Evolutionary conservation across 2,329 filamentous ascomycete genomes (phyloP).

Genomic region (Beauveria sp.): DNA sequence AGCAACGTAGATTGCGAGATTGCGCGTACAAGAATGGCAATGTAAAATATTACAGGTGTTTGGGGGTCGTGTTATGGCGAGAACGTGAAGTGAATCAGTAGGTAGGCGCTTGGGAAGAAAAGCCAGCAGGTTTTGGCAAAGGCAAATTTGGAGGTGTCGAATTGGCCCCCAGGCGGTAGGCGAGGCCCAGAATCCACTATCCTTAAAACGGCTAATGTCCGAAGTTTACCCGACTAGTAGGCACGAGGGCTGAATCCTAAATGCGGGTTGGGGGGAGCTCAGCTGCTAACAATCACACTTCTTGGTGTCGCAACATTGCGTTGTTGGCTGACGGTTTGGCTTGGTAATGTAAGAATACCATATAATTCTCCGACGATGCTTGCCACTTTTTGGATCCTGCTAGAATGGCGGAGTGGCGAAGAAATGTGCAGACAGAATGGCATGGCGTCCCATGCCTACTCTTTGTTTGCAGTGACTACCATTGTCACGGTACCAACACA

Average conservation of each 20-base stretch:
- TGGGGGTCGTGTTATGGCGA: slow-evolving; percentile 20
- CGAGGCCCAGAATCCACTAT: slow-evolving; percentile 6
- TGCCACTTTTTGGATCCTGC: not conserved
- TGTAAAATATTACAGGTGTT: slow-evolving; percentile 13
- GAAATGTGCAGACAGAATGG: no score
- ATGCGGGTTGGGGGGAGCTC: slow-evolving; percentile 3
- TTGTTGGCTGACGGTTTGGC: not conserved
- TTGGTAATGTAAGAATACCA: not conserved
- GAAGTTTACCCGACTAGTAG: slow-evolving; percentile 23
- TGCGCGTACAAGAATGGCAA: slow-evolving; percentile 7
- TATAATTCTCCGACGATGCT: not conserved
- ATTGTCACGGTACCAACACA: not conserved
- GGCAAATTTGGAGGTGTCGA: slow-evolving; percentile 24
- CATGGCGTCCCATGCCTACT: not conserved
- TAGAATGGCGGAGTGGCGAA: not conserved
- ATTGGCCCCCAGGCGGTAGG: slow-evolving; percentile 10
- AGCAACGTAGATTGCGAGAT: slow-evolving; percentile 6
- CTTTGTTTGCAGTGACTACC: not conserved
- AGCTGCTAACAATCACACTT: not conserved
- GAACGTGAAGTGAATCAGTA: slow-evolving; percentile 5
- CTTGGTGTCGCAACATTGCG: not conserved
- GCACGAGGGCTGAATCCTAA: slow-evolving; percentile 29
- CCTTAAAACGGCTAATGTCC: slow-evolving; percentile 16
- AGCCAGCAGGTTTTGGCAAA: slow-evolving; percentile 26
- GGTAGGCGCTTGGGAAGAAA: slow-evolving; percentile 17